Evolutionary conservation across 306 rosid genomes (phyloP).

Genomic region (Glycine latifolia): DNA sequence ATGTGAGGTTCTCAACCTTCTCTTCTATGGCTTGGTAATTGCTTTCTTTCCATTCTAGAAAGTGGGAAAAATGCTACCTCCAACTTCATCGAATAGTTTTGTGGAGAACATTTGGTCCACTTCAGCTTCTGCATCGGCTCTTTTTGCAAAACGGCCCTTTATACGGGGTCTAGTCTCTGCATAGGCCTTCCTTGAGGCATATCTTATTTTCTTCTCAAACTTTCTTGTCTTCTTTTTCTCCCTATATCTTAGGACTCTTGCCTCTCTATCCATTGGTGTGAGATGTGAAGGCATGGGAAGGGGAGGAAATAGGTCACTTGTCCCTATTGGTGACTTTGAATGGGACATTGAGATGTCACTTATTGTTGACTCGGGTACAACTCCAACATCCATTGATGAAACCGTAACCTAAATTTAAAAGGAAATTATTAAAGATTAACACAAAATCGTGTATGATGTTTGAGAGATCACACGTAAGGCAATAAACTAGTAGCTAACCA

Average conservation of each 20-base stretch:
- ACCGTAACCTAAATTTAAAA: conserved; percentile 61
- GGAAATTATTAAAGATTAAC: too few species aligned
- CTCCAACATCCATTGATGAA: conserved; percentile 76
- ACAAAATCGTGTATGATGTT: too few species aligned
- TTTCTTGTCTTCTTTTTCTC: conserved; percentile 88
- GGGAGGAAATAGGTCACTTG: conserved; percentile 67
- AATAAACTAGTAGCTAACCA: not conserved
- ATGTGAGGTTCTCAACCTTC: not conserved
- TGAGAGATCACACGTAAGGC: not conserved
- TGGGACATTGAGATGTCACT: conserved; percentile 70
- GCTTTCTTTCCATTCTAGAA: conserved; percentile 42
- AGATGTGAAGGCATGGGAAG: conserved; percentile 64
- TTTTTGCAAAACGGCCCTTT: conserved; percentile 85
- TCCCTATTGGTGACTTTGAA: conserved; percentile 69
- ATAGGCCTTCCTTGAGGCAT: conserved; percentile 90
- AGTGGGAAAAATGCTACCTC: conserved; percentile 73
- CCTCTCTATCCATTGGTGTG: conserved; percentile 76
- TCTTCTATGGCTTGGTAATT: not conserved
- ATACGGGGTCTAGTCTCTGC: conserved; percentile 89
- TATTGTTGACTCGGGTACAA: conserved; percentile 74
- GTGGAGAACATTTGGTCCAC: conserved; percentile 71
- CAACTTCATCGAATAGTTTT: conserved; percentile 58
- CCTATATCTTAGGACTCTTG: conserved; percentile 79
- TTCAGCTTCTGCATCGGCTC: conserved; percentile 65
- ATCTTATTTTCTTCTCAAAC: conserved; percentile 86